phyloP scores from a whole-genome alignment of 371 early-diverging fungal species.

The Nosema muscidifuracis region DNA sequence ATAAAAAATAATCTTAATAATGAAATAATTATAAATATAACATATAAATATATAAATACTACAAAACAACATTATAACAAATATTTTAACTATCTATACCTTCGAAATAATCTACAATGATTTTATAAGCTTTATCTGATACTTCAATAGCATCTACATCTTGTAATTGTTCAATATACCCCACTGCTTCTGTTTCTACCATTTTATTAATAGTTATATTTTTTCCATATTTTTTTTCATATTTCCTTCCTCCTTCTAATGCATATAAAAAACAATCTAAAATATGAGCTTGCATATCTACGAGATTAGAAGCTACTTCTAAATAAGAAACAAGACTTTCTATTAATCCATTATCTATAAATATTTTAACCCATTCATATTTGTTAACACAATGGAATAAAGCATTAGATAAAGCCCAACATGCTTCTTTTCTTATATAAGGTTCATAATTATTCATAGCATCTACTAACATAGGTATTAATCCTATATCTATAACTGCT shows the following conservation, averaged over 20 bases:
- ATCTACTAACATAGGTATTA: conserved; percentile 80
- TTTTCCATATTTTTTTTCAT: conserved; percentile 64
- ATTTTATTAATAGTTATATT: conserved; percentile 51
- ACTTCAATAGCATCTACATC: conserved; percentile 28
- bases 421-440: conserved; percentile 95
- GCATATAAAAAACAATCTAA: conserved; percentile 90
- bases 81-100: conserved; percentile 42
- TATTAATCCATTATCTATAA: conserved; percentile 80
- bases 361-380: conserved; percentile 64
- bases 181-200: conserved; percentile 42
- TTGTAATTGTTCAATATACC: conserved; percentile 60
- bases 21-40: neutral
- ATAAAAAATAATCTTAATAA: neutral
- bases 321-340: conserved; percentile 85
- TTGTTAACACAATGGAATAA: conserved; percentile 40
- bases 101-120: conserved; percentile 59
- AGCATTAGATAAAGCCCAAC: conserved; percentile 92
- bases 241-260: conserved; percentile 78
- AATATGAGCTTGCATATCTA: conserved; percentile 81
- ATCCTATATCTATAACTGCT: conserved; percentile 78
- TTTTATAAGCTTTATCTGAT: conserved; percentile 51
- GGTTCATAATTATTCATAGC: conserved; percentile 78
- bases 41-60: neutral
- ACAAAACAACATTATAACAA: neutral
- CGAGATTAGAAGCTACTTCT: conserved; percentile 62